These are phyloP conservation scores for Colletotrichum simmondsii DNA, from an alignment of 2,329 filamentous ascomycete species.

Conservation along the genomic window DNA sequence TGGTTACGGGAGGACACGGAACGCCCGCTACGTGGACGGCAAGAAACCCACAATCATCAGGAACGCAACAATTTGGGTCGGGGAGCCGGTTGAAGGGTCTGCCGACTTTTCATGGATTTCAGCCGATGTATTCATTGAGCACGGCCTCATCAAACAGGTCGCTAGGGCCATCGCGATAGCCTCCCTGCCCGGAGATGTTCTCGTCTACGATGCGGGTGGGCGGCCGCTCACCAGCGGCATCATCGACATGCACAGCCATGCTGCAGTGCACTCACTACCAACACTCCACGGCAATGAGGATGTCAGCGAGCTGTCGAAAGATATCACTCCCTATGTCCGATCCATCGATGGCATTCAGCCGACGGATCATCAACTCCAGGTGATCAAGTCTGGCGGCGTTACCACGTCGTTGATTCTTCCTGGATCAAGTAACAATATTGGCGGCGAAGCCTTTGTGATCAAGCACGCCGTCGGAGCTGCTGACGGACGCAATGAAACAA, in stretches of 20 bases:
- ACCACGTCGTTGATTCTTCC: slow-evolving; percentile 75
- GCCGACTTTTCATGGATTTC: slow-evolving; percentile 69
- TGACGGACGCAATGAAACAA: slow-evolving; percentile 71
- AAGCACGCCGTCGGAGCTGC: slow-evolving; percentile 73
- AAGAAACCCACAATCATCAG: slow-evolving; percentile 70
- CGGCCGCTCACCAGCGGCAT: slow-evolving; percentile 74
- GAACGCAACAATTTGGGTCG: slow-evolving; percentile 75
- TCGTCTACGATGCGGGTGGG: slow-evolving; percentile 68
- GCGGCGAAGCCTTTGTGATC: slow-evolving; percentile 75
- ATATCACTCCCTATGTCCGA: slow-evolving; percentile 75
- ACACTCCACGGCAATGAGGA: slow-evolving; percentile 65
- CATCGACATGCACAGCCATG: slow-evolving; percentile 78
- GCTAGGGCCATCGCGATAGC: slow-evolving; percentile 51
- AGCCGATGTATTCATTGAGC: slow-evolving; percentile 69
- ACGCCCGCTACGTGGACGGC: slow-evolving; percentile 69
- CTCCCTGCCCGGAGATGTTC: slow-evolving; percentile 56
- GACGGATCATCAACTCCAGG: slow-evolving; percentile 71
- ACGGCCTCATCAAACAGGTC: slow-evolving; percentile 70
- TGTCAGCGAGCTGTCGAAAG: slow-evolving; percentile 71
- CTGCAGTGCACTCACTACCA: slow-evolving; percentile 69
- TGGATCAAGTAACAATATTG: slow-evolving; percentile 78
- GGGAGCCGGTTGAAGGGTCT: slow-evolving; percentile 65
- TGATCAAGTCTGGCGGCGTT: slow-evolving; percentile 78
- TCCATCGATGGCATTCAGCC: slow-evolving; percentile 74
- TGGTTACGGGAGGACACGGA: slow-evolving; percentile 67